Base-by-base conservation (phyloP, 1,284 basidiomycete species). In the Gymnopus androsaceus region DNA sequence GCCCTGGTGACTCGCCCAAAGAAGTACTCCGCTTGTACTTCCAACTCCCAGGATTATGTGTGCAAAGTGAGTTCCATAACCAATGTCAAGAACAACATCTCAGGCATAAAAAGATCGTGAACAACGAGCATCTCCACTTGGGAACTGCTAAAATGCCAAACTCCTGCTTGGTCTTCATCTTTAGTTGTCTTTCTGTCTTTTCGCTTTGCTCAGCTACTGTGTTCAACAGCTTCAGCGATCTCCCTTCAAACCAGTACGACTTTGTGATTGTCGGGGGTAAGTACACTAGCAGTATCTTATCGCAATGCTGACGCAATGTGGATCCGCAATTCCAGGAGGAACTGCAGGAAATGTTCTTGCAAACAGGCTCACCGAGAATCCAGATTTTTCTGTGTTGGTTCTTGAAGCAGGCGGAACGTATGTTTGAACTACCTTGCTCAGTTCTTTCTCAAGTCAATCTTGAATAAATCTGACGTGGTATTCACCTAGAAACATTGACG, bases 241-340 rank as follows among this genome's bases (percentile, higher is more conserved):
- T 60, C n/a, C 59, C 59, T 11, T 33, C 53, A 21, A 49, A 45
- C 11, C 34, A 51, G 7, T 72, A 66, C 58, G 69, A 72, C 53
- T 72, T 67, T 46, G 59, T 72, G 31, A 64, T 72, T 37, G 62
- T 68, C 41, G 71, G 71, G 64, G 71, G 69, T 69, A 37, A 21
- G 62, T 33, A 3, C 12, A 30, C 3, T 50, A 28, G 9, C n/a
- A 27, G 23, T 37, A 40, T 17, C 23, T 36, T 33, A 25, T 15
- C 27, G 44, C n/a, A 14, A 38, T 40, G 9, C 11, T 36, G 25
- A 48, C 52, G 40, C 5, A 15, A 7, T 19, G 15, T n/a, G 37
- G 12, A 4, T 46, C 15, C 4, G 21, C 37, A 11, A 8, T 5
- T 12, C 4, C 54, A 72, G 69, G 63, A 28, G 69, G 70, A 37